Evolutionary conservation across 106 monocot genomes (phyloP).

Genomic region (Alisma plantagoaquatica): DNA sequence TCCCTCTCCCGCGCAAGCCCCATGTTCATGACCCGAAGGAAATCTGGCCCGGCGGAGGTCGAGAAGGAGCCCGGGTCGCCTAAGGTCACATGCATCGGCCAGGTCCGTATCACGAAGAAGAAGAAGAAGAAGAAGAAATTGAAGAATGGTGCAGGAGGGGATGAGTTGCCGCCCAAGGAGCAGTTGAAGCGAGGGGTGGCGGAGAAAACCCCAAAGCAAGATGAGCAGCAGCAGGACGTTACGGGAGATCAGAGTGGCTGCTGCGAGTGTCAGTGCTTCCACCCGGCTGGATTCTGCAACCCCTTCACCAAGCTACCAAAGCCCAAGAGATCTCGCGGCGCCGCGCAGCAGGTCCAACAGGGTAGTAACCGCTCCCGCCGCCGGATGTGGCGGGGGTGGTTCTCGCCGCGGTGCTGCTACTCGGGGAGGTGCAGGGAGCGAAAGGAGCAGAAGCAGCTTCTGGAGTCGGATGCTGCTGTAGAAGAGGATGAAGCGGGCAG

Average conservation of each 20-base stretch:
- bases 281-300: conserved; percentile 3
- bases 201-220: no score
- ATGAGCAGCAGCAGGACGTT: no score
- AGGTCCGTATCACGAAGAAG: conserved; percentile 52
- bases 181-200: no score
- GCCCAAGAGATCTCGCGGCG: not conserved
- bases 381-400: not conserved
- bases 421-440: conserved; percentile 2
- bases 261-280: conserved; percentile 1
- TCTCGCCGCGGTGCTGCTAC: conserved; percentile 5
- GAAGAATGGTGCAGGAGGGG: not conserved
- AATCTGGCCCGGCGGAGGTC: not conserved
- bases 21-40: conserved; percentile 30
- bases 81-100: conserved; percentile 94
- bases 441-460: not conserved
- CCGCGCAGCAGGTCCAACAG: no score
- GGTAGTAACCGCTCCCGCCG: no score
- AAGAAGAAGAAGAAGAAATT: not conserved
- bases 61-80: conserved; percentile 69
- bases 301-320: conserved; percentile 3
- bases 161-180: not conserved
- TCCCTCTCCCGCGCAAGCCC: conserved; percentile 30
- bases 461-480: not conserved
- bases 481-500: no score
- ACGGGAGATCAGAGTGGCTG: no score